These are phyloP conservation scores for Hysterangium stoloniferum DNA, from an alignment of 768 basidiomycete genomes.

Conservation along the genomic window DNA sequence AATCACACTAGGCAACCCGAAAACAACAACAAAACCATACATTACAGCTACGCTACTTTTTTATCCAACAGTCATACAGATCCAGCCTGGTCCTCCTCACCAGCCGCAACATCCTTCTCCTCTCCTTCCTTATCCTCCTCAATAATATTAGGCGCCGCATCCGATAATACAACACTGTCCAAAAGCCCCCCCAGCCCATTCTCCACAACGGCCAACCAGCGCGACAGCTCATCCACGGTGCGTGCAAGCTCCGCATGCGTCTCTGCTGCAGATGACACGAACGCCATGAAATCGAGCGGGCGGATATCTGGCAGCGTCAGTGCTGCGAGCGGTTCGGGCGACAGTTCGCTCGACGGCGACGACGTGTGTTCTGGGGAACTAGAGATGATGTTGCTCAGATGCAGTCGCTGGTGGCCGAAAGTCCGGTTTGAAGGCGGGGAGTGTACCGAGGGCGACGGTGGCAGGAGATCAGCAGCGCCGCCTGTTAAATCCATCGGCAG, in stretches of 20 bases:
- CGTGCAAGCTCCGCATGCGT: slow-evolving; percentile 63
- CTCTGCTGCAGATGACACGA: slow-evolving; percentile 45
- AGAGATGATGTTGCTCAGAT: slow-evolving; percentile 18
- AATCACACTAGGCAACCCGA: too few species aligned
- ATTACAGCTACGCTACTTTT: too few species aligned
- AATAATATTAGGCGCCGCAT: slow-evolving; percentile 44
- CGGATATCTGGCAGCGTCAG: slow-evolving; percentile 29
- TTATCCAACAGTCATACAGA: too few species aligned
- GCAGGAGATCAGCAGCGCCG: slow-evolving; percentile 56
- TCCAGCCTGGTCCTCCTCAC: too few species aligned
- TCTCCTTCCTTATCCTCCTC: slow-evolving; percentile 50
- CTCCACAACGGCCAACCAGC: slow-evolving; percentile 73
- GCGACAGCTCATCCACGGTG: slow-evolving; percentile 66
- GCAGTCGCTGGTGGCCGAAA: slow-evolving; percentile 20
- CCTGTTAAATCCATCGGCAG: slow-evolving; percentile 45
- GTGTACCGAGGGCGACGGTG: slow-evolving; percentile 59
- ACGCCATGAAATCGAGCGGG: slow-evolving; percentile 60
- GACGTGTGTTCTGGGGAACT: slow-evolving; percentile 13
- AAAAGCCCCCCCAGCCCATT: slow-evolving; percentile 61
- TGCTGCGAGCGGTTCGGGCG: neutral
- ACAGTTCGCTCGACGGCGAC: neutral
- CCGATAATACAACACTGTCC: slow-evolving; percentile 31
- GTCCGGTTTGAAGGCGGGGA: slow-evolving; percentile 28
- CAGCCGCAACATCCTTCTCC: slow-evolving; percentile 22
- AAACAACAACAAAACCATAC: too few species aligned